These are phyloP conservation scores for Xylaria sp. DNA, from an alignment of 2,329 filamentous ascomycete genomes.

Conservation along the genomic window DNA sequence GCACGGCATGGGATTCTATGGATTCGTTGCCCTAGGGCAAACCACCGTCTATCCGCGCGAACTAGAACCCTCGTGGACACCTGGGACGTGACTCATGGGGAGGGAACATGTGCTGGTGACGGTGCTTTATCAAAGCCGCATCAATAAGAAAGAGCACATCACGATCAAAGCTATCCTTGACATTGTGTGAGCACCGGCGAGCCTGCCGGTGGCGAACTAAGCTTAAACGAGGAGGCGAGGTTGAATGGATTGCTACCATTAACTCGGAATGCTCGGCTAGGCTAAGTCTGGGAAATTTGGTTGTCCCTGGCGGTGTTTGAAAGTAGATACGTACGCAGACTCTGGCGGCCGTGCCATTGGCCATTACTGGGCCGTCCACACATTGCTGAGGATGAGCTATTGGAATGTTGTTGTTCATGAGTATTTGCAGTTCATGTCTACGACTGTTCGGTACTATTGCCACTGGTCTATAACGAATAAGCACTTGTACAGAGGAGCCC, in stretches of 20 bases:
- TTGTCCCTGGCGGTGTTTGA: conserved; percentile 65
- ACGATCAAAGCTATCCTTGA: conserved; percentile 21
- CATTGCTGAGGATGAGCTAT: background rate
- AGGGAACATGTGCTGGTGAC: conserved; percentile 57
- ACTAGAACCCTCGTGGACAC: conserved; percentile 63
- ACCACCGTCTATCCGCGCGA: conserved; percentile 41
- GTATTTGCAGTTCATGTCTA: background rate
- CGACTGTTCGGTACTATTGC: background rate
- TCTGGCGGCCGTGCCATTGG: too few species aligned
- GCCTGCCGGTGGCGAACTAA: conserved; percentile 51
- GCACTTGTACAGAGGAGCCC: background rate
- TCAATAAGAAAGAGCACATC: conserved; percentile 70
- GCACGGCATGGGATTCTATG: conserved; percentile 60
- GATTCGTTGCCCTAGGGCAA: conserved; percentile 65
- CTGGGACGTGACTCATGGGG: conserved; percentile 52
- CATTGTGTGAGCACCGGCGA: conserved; percentile 52
- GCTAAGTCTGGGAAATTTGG: conserved; percentile 70
- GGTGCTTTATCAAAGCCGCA: conserved; percentile 70
- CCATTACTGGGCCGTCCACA: too few species aligned
- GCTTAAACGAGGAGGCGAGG: conserved; percentile 67
- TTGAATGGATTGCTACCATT: conserved; percentile 68
- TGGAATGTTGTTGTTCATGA: background rate
- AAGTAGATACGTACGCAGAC: conserved; percentile 14
- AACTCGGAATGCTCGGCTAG: conserved; percentile 68
- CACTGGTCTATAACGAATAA: background rate